These are phyloP conservation scores for Funneliformis mosseae DNA, from an alignment of 192 early-diverging fungal genomes.

Conservation along the genomic window DNA sequence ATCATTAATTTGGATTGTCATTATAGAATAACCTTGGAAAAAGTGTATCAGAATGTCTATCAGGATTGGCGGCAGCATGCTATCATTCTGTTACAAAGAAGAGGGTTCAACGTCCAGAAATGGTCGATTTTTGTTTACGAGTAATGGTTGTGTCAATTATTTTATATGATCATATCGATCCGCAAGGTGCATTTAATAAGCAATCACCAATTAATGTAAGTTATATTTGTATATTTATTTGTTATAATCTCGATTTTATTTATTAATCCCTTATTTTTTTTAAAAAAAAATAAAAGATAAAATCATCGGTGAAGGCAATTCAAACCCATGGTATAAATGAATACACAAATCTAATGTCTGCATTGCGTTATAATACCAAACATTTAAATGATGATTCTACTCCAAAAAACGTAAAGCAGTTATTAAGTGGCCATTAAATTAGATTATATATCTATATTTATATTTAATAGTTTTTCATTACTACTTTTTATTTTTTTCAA, in stretches of 20 bases:
- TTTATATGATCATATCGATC: conserved; percentile 88
- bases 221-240: conserved; percentile 20
- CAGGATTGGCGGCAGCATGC: conserved; percentile 77
- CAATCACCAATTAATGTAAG: conserved; percentile 81
- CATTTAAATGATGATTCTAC: conserved; percentile 81
- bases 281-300: conserved; percentile 45
- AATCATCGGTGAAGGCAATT: conserved; percentile 64
- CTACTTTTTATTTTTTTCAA: not conserved
- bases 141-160: conserved; percentile 89
- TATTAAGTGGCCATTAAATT: conserved; percentile 29
- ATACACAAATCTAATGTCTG: conserved; percentile 66
- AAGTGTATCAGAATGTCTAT: conserved; percentile 70
- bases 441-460: not conserved
- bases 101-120: conserved; percentile 59
- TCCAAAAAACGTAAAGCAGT: conserved; percentile 64
- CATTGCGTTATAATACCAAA: conserved; percentile 74
- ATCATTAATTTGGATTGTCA: not conserved
- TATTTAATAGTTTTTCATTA: not conserved
- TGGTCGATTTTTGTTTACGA: conserved; percentile 76
- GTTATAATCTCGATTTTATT: not conserved
- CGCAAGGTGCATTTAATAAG: conserved; percentile 74
- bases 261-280: not conserved
- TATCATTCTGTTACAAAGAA: conserved; percentile 78
- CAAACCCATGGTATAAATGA: conserved; percentile 58
- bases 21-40: conserved; percentile 40